Evolutionary conservation across 2,329 filamentous ascomycete species (phyloP), one percentile per base, ranked within the genome.

Genomic region (Juglanconis sp.): DNA sequence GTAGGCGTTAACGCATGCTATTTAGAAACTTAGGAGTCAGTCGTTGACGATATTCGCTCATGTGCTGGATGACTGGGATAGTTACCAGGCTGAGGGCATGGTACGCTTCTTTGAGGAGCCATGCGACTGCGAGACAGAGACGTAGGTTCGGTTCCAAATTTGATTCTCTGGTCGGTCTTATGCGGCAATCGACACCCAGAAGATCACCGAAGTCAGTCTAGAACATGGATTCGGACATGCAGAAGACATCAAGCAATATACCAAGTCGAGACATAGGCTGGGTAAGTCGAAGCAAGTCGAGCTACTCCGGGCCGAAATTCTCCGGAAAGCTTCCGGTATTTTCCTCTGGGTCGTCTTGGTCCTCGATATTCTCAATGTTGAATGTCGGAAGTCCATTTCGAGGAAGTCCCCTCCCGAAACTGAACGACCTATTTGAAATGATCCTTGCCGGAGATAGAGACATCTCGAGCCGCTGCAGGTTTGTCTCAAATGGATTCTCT

Each of bases 401-500:
- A n/a, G 71, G 46, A 65, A 35, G 53, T 57, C 3, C 17, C 61
- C 24, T 24, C 77, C 0, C 66, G 24, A 2, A 66, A 0, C 69
- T 87, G 0, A 66, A 73, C 42, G 71, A 80, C 0, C 65, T 87
- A 0, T 87, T 88, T 61, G 72, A 71, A 3, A 70, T 81, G 15
- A 81, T 87, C 0, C 58, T 87, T 2, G 75, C 60, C 0, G 73
- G 81, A 13, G 83, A 87, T 56, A n/a, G 57, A 0, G 44, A 72
- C 0, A 74, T 5, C 69, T 70, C 52, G 69, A 78, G 0, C 69
- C 75, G 0, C 63, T 86, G 0, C 57, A 75, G 0, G 63, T 82
- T 0, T 84, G 77, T 38, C 62, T 87, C 0, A 75, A 80, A 30
- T 87, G 79, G 79, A 71, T 87, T 0, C 70, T 87, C 0, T 86